A percentile compares a stretch with the other conserved stretches of the same genome.
phyloP scores from a whole-genome alignment of 2,329 filamentous ascomycete genomes.

The Pestalotiopsis sp. region DNA sequence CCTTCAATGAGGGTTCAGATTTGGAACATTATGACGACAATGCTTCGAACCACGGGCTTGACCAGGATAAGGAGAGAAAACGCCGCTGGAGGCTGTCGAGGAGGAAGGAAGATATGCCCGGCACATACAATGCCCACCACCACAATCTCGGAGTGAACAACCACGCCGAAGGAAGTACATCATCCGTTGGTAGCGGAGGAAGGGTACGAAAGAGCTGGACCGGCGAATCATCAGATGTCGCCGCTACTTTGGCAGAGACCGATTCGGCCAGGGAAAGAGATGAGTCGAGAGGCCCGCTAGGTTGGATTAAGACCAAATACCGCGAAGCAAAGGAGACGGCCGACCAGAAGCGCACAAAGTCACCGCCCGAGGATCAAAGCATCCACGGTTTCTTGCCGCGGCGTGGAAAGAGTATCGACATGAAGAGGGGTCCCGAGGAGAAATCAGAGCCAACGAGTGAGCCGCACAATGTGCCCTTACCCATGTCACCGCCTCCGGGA shows the following conservation, averaged over 20 bases:
- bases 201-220: constrained; percentile 52
- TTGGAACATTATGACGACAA: constrained; percentile 71
- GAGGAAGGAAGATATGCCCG: constrained; percentile 59
- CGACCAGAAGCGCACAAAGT: constrained; percentile 59
- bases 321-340: constrained; percentile 60
- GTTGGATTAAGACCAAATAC: constrained; percentile 64
- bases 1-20: constrained; percentile 81
- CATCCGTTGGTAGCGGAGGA: constrained; percentile 67
- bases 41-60: constrained; percentile 31
- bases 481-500: constrained; percentile 29
- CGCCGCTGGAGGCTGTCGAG: constrained; percentile 75
- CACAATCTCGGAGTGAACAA: constrained; percentile 61
- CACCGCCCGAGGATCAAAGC: constrained; percentile 48
- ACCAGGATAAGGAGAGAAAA: constrained; percentile 69
- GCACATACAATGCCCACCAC: constrained; percentile 38
- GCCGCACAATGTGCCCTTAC: constrained; percentile 29
- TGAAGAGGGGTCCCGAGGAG: constrained; percentile 45
- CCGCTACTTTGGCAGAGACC: constrained; percentile 40
- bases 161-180: constrained; percentile 67
- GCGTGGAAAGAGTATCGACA: constrained; percentile 52
- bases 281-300: constrained; percentile 53
- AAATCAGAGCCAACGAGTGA: constrained; percentile 19
- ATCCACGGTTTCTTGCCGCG: constrained; percentile 34
- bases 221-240: constrained; percentile 53
- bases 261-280: constrained; percentile 43